Evolutionary conservation across 306 rosid species (phyloP), one percentile per base, ranked within the genome.

Genomic region (Amphicarpaea edgeworthii): DNA sequence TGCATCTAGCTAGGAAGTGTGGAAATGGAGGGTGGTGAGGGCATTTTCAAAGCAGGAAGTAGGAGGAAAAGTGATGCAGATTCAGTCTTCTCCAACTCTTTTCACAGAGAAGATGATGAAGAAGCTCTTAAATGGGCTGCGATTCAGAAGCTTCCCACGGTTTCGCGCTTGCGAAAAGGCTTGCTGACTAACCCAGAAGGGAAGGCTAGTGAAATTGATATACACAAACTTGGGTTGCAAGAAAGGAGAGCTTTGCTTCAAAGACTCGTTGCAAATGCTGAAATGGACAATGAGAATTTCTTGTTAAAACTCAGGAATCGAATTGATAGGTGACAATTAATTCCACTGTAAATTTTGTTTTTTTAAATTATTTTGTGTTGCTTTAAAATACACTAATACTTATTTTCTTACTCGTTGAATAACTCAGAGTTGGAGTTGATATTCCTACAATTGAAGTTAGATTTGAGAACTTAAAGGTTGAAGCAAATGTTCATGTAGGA

Each of bases 381-480:
- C 43, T 40, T 8, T 30, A 30, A 30, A 30, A 30, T 30, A 5
- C 4, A 30, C 37, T 5, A 1, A 30, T 0, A 12, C 47, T 42
- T 42, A 2, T 42, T 42, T 12, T 42, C 47, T 12, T 12, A 10
- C 47, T 10, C 47, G 0, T 12, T 42, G 14, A 42, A 10, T 42
- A n/a, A 3, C 15, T 2, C 15, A 90, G 97, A 54, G 93, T 87
- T 83, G 92, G 92, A 64, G 77, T 89, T 61, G 79, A 55, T 19
- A 8, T 91, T 70, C 97, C 97, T n/a, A 91, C 92, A 24, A 91
- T 89, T 20, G 89, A 91, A 68, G 92, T 89, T 49, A 82, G 90
- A 55, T 91, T 81, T 62, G 90, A 89, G 84, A 76, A 87, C 76
- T 38, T 91, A 62, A 84, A 79, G 10, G 78, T 91, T 3, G 90